Conservation (phyloP, 371 early-diverging fungal species). For the Parasitella parasitica region DNA sequence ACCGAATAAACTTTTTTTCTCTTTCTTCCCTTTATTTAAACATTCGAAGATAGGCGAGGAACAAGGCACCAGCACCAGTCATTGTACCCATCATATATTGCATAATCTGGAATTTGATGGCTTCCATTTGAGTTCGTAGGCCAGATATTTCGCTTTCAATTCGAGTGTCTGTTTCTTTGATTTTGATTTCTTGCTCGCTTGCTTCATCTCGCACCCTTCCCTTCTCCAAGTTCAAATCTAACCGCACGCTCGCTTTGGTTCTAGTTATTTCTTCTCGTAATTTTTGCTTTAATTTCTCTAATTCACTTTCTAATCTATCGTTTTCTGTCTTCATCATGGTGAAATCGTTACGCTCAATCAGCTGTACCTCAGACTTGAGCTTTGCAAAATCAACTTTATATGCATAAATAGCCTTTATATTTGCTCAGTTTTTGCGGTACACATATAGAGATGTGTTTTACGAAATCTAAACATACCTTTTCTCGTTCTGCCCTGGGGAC, state of each 20-base stretch:
- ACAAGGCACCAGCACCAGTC: constrained; percentile 81
- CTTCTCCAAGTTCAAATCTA: constrained; percentile 91
- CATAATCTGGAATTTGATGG: constrained; percentile 84
- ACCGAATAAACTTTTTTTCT: too few relatives aligned
- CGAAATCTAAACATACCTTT: too few relatives aligned
- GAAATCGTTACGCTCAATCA: constrained; percentile 91
- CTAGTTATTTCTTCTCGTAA: constrained; percentile 84
- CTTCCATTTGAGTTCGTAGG: constrained; percentile 88
- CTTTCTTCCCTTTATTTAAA: constrained; percentile 21
- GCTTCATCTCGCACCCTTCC: constrained; percentile 87
- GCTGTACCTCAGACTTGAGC: constrained; percentile 85
- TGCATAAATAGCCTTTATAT: constrained; percentile 69
- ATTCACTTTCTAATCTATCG: constrained; percentile 73
- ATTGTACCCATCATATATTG: constrained; percentile 86
- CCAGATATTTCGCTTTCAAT: constrained; percentile 91
- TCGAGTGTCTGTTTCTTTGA: constrained; percentile 85
- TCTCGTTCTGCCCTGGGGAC: constrained; percentile 87
- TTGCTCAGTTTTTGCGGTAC: neutral
- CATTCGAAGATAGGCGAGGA: constrained; percentile 70
- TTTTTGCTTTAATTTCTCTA: constrained; percentile 79
- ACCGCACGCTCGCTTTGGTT: constrained; percentile 85
- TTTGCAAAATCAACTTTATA: constrained; percentile 91
- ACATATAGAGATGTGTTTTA: too few relatives aligned
- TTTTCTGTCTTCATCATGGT: constrained; percentile 83
- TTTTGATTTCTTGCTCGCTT: constrained; percentile 79